Conservation (phyloP, 2,329 filamentous ascomycete genomes). For the Aspergillus persii region DNA sequence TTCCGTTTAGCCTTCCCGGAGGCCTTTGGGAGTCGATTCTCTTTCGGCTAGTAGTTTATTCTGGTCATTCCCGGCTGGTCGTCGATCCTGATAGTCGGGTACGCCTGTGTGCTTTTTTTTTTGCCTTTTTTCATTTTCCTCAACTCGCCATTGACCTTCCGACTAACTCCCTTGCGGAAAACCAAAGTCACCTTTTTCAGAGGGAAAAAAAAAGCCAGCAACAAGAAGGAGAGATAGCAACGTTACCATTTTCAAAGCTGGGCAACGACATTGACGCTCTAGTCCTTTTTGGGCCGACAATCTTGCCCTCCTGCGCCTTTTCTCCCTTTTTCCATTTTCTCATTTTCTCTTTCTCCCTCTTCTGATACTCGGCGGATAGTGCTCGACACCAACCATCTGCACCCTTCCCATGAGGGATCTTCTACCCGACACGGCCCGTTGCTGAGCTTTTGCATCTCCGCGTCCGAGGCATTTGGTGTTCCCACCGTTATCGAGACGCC, state of each 20-base stretch:
- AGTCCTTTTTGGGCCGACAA: conserved; percentile 6
- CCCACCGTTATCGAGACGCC: conserved; percentile 13
- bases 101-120: conserved; percentile 7
- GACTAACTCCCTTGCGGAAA: conserved; percentile 20
- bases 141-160: conserved; percentile 12
- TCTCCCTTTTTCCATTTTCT: conserved; percentile 11
- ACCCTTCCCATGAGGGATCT: conserved; percentile 23
- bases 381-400: conserved; percentile 11
- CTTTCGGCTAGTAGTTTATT: conserved; percentile 12
- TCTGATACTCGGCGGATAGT: conserved; percentile 21
- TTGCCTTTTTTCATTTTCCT: conserved; percentile 11
- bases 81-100: conserved; percentile 21
- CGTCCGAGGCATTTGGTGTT: conserved; percentile 21
- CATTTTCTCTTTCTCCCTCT: conserved; percentile 11
- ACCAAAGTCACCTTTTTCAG: conserved; percentile 5
- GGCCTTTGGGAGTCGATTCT: conserved; percentile 9
- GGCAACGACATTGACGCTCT: not conserved
- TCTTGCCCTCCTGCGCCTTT: not conserved
- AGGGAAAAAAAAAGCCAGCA: conserved; percentile 16
- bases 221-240: not conserved
- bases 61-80: conserved; percentile 11
- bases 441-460: conserved; percentile 23
- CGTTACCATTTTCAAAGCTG: not conserved
- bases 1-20: conserved; percentile 4
- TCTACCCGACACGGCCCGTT: conserved; percentile 26